These are phyloP conservation scores for Singerocomus inundabilis DNA, from an alignment of 1,284 basidiomycete species.

Conservation along the genomic window DNA sequence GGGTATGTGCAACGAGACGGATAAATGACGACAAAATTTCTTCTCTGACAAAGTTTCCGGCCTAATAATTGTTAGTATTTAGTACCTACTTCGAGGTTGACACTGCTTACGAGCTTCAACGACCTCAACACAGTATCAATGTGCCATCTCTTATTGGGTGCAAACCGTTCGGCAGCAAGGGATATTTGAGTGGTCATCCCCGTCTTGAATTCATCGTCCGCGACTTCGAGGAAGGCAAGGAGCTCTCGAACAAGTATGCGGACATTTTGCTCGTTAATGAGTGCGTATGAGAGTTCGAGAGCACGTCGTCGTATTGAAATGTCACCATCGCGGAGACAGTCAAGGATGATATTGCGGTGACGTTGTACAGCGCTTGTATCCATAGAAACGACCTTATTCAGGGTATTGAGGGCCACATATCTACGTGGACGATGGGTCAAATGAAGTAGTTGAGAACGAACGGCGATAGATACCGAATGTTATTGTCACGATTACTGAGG, in stretches of 20 bases:
- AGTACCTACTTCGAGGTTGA: background rate
- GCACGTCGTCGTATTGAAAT: slow-evolving; percentile 98
- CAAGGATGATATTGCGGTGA: slow-evolving; percentile 96
- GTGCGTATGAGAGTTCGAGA: slow-evolving; percentile 94
- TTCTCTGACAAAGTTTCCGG: slow-evolving; percentile 98
- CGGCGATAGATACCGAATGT: slow-evolving; percentile 73
- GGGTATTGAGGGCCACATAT: slow-evolving; percentile 97
- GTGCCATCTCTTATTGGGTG: slow-evolving; percentile 98
- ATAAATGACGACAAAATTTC: slow-evolving; percentile 96
- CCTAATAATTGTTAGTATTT: slow-evolving; percentile 44
- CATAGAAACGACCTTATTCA: slow-evolving; percentile 98
- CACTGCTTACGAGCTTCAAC: slow-evolving; percentile 75
- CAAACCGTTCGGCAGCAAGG: slow-evolving; percentile 93
- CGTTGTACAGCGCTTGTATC: slow-evolving; percentile 98
- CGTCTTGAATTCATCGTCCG: slow-evolving; percentile 98
- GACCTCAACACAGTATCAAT: slow-evolving; percentile 96
- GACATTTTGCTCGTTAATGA: slow-evolving; percentile 96
- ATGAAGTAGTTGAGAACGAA: background rate
- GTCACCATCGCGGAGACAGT: slow-evolving; percentile 97
- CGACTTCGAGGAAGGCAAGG: slow-evolving; percentile 94
- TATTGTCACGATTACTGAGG: slow-evolving; percentile 97
- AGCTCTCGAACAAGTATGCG: slow-evolving; percentile 91
- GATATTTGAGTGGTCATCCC: slow-evolving; percentile 98
- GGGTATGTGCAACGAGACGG: slow-evolving; percentile 94
- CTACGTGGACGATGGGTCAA: slow-evolving; percentile 40